phyloP scores from a whole-genome alignment of 2,329 filamentous ascomycete species.

The Dissoconium aciculare region DNA sequence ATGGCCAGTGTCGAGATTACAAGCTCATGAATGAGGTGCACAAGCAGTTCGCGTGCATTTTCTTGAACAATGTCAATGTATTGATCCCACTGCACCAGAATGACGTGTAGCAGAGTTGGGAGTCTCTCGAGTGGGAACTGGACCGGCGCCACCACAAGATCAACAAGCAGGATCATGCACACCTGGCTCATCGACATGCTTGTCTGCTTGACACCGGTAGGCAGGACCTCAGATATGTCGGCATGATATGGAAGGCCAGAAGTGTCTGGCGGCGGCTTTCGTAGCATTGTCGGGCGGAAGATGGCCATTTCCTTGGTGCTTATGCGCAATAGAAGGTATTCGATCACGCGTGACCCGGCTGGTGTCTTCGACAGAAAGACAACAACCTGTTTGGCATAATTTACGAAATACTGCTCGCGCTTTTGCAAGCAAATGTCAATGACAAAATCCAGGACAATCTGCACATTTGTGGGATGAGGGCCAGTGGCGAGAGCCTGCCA shows the following conservation, averaged over 20 bases:
- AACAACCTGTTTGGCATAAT: constrained; percentile 95
- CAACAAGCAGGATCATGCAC: constrained; percentile 82
- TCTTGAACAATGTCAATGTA: constrained; percentile 92
- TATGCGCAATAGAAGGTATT: constrained; percentile 83
- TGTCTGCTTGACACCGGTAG: constrained; percentile 69
- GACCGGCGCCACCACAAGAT: constrained; percentile 86
- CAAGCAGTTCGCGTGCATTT: constrained; percentile 91
- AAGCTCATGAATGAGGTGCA: constrained; percentile 90
- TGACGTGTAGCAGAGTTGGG: constrained; percentile 74
- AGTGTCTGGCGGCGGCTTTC: constrained; percentile 58
- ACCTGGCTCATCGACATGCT: constrained; percentile 87
- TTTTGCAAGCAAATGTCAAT: constrained; percentile 86
- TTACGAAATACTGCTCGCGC: constrained; percentile 93
- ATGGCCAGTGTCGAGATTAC: constrained; percentile 70
- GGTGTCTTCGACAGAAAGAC: constrained; percentile 82
- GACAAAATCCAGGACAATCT: constrained; percentile 88
- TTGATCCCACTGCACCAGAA: constrained; percentile 92
- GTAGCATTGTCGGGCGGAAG: constrained; percentile 50
- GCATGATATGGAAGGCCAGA: constrained; percentile 74
- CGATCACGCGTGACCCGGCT: constrained; percentile 79
- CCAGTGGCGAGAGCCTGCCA: constrained; percentile 95
- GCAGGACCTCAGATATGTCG: constrained; percentile 62
- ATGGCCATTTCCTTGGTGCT: constrained; percentile 86
- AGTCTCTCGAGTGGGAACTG: constrained; percentile 65
- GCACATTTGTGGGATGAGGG: constrained; percentile 83